These are phyloP conservation scores for Curvularia hawaiiensis DNA, from an alignment of 2,329 filamentous ascomycete species.

Conservation along the genomic window DNA sequence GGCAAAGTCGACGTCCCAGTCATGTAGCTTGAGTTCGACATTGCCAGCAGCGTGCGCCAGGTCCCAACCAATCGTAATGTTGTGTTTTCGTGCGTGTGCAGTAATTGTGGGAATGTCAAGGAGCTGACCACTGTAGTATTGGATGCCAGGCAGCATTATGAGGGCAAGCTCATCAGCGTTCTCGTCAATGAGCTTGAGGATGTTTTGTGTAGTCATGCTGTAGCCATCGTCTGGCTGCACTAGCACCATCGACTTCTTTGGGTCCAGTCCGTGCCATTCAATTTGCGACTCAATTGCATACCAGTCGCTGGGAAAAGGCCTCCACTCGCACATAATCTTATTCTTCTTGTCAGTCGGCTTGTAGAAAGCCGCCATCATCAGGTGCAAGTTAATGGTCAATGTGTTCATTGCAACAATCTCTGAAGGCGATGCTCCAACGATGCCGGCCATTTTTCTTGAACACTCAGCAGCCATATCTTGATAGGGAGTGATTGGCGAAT, in stretches of 20 bases:
- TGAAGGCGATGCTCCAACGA: slow-evolving; percentile 73
- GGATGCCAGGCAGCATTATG: slow-evolving; percentile 80
- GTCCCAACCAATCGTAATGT: slow-evolving; percentile 82
- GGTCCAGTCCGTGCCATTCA: slow-evolving; percentile 68
- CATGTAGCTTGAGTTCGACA: slow-evolving; percentile 76
- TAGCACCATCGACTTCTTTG: slow-evolving; percentile 71
- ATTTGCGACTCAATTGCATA: slow-evolving; percentile 86
- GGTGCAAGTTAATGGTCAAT: slow-evolving; percentile 78
- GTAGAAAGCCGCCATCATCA: slow-evolving; percentile 88
- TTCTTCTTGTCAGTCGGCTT: slow-evolving; percentile 66
- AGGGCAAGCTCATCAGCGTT: slow-evolving; percentile 75
- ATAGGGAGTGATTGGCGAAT: slow-evolving; percentile 74
- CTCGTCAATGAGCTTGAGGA: slow-evolving; percentile 73
- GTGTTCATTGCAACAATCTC: slow-evolving; percentile 91
- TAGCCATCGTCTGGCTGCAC: slow-evolving; percentile 67
- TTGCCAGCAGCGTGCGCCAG: slow-evolving; percentile 87
- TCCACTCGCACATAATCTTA: slow-evolving; percentile 85
- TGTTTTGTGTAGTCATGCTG: slow-evolving; percentile 68
- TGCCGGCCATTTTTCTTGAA: slow-evolving; percentile 68
- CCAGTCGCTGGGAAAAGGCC: slow-evolving; percentile 87
- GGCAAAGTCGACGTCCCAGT: slow-evolving; percentile 90
- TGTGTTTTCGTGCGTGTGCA: slow-evolving; percentile 70
- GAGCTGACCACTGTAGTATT: slow-evolving; percentile 88
- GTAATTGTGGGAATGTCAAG: slow-evolving; percentile 85
- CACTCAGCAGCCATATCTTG: slow-evolving; percentile 78